phyloP scores from a whole-genome alignment of 2,329 filamentous ascomycete genomes.

The Hypoxylon sp. region DNA sequence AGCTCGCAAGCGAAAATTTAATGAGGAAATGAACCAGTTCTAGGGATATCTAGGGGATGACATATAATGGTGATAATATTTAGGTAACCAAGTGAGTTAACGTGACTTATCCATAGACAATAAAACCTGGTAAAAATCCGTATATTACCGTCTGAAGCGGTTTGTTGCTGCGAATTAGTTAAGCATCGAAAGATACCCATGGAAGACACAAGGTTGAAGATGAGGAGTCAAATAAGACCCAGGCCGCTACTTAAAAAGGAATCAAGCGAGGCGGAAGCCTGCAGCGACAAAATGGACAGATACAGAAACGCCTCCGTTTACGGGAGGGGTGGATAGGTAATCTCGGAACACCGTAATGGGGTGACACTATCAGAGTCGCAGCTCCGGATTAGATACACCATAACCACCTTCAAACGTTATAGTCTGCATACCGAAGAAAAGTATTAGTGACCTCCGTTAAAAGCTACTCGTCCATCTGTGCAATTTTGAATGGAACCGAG shows the following conservation, averaged over 20 bases:
- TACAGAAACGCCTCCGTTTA: too few relatives aligned
- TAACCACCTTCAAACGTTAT: not conserved
- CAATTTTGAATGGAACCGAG: not conserved
- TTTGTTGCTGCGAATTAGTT: too few relatives aligned
- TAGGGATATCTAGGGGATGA: not conserved
- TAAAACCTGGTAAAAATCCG: not conserved
- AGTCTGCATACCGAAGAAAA: not conserved
- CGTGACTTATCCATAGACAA: not conserved
- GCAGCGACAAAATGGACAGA: too few relatives aligned
- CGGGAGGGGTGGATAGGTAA: not conserved
- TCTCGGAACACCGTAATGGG: too few relatives aligned
- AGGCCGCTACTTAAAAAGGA: too few relatives aligned
- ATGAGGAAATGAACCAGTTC: not conserved
- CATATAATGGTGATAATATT: not conserved
- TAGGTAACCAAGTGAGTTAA: not conserved
- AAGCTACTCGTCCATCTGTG: not conserved
- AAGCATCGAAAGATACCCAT: too few relatives aligned
- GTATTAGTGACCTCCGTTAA: not conserved
- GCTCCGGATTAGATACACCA: conserved; percentile 6
- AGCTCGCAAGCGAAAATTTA: not conserved
- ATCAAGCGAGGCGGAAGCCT: too few relatives aligned
- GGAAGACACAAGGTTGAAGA: not conserved
- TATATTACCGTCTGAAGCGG: too few relatives aligned
- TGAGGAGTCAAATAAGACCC: not conserved
- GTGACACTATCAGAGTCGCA: not conserved